Evolutionary conservation across 805 yeast genomes (phyloP).

Genomic region (Maudiozyma saulgeensis): DNA sequence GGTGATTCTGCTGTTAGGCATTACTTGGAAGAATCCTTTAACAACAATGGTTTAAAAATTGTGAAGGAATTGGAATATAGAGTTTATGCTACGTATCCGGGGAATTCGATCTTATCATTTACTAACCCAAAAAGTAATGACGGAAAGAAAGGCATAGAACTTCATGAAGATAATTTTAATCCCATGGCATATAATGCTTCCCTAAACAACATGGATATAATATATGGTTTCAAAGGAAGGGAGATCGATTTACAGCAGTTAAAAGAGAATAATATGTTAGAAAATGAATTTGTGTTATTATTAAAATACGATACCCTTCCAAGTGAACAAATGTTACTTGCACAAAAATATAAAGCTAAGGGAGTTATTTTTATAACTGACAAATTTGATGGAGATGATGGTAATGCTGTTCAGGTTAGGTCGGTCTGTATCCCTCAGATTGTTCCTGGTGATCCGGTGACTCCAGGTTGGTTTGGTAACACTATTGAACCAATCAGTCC

Average conservation of each 20-base stretch:
- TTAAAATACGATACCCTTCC: slow-evolving; percentile 48
- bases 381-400: slow-evolving; percentile 26
- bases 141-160: slow-evolving; percentile 13
- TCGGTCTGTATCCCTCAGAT: slow-evolving; percentile 50
- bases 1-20: slow-evolving; percentile 71
- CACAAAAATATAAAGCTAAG: slow-evolving; percentile 45
- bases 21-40: slow-evolving; percentile 52
- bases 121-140: neutral
- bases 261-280: slow-evolving; percentile 29
- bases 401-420: slow-evolving; percentile 27
- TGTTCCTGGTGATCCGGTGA: slow-evolving; percentile 68
- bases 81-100: slow-evolving; percentile 54
- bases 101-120: slow-evolving; percentile 1
- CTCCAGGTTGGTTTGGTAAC: slow-evolving; percentile 60
- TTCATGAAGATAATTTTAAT: slow-evolving; percentile 43
- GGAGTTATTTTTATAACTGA: slow-evolving; percentile 63
- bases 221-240: slow-evolving; percentile 64
- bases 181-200: slow-evolving; percentile 58
- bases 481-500: slow-evolving; percentile 35
- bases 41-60: slow-evolving; percentile 44
- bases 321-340: slow-evolving; percentile 44
- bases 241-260: slow-evolving; percentile 42
- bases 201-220: slow-evolving; percentile 37
- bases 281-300: slow-evolving; percentile 45
- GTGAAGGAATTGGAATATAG: slow-evolving; percentile 36